Evolutionary conservation across 768 basidiomycete species (phyloP), one percentile per base, ranked within the genome.

Genomic region (Lactarius akahatsu): DNA sequence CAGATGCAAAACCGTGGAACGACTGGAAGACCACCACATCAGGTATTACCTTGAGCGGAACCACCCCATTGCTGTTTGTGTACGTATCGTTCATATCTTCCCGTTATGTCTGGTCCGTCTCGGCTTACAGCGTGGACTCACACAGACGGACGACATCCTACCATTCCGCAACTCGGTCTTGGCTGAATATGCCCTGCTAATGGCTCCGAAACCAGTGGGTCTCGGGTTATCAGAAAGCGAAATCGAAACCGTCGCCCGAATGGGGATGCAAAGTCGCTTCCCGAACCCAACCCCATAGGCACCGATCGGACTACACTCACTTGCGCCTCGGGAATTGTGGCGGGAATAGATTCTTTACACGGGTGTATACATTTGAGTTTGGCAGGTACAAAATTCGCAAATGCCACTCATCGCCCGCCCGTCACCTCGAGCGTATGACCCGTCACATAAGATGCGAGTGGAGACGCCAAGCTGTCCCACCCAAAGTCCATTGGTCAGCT

Each of bases 351-450:
- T 66, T 38, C 61, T 62, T 66, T 62, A 40, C 50, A 40, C 50
- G 41, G 28, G 15, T 15, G 26, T 52, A 52, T 62, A 66, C 50
- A 66, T 54, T 52, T 36, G 32, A 54, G 47, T 62, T 60, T 43
- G 30, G 32, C 38, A 66, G 56, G 60, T 38, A 57, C 36, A 57
- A 58, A 40, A 52, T 28, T 41, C 57, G 57, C 34, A 61, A 67
- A 56, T 59, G 45, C 66, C 67, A 65, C 68, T 61, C 61, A 70
- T 65, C 43, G 62, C 50, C 92, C 92, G 40, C 92, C 92, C 43
- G 92, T 93, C 26, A 91, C 89, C 75, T 92, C 91, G 62, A 94
- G 79, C 18, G 90, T 92, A 76, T 93, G 92, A 9, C 92, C 92
- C 56, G 83, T 85, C 62, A 94, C 87, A 73, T 90, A 94, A 3